phyloP scores from a whole-genome alignment of 345 rosid species.

The Arabidopsis thaliana region DNA sequence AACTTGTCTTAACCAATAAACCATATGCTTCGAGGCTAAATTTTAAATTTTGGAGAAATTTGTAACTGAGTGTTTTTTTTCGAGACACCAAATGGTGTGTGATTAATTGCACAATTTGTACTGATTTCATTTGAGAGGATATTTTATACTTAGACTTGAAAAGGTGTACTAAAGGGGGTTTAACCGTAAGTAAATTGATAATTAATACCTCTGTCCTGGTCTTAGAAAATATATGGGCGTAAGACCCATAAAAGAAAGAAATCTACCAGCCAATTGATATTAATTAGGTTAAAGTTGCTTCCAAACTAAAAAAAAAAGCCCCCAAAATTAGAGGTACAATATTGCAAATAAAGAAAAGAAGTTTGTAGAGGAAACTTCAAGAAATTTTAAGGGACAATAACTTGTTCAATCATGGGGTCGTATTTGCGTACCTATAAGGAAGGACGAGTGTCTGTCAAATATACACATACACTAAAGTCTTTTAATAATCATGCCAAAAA shows the following conservation, averaged over 20 bases:
- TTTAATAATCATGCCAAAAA: not conserved
- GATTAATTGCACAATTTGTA: not conserved
- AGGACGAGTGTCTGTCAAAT: constrained; percentile 40
- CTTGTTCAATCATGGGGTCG: constrained; percentile 42
- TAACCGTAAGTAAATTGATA: not conserved
- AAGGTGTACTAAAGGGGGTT: not conserved
- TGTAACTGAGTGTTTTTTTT: not conserved
- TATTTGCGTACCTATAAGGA: constrained; percentile 33
- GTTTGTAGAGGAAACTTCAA: constrained; percentile 26
- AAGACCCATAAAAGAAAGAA: too few relatives aligned
- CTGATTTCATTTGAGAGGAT: not conserved
- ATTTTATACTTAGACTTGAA: not conserved
- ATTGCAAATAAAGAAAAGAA: constrained; percentile 1
- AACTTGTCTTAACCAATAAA: not conserved
- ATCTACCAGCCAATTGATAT: not conserved
- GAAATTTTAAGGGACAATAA: constrained; percentile 13
- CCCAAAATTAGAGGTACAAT: too few relatives aligned
- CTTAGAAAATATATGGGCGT: not conserved
- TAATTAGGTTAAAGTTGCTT: constrained; percentile 22
- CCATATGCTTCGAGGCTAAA: not conserved
- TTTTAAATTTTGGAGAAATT: not conserved
- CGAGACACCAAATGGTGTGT: not conserved
- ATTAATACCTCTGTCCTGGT: constrained; percentile 16
- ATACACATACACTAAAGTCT: not conserved
- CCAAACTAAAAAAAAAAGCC: not conserved